Evolutionary conservation across 164 flowering plant genomes (phyloP), one percentile per base, ranked within the genome.

Genomic region (Magnolia sinica): DNA sequence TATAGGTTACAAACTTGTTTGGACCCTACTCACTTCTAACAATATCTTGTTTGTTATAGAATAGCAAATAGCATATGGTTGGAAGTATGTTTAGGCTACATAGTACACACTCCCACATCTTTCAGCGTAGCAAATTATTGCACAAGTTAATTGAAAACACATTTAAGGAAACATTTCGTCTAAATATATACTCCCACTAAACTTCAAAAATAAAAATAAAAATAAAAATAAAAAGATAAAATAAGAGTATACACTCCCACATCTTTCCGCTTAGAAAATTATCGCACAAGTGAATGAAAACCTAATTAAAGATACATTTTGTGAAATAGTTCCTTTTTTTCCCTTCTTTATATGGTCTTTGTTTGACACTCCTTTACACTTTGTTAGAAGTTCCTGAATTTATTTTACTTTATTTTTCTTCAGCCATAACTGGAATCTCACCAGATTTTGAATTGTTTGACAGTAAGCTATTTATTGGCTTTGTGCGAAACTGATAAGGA

Each of bases 401-500:
- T 68, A 11, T 29, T 68, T 68, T 16, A 11, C 16, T 29, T 10
- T 68, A 14, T 68, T 68, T 11, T 14, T 29, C 50, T 11, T 68
- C 19, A 5, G 31, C 31, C 10, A 66, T 13, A 66, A 27, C 45
- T 68, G 19, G 18, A 14, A 55, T 49, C 72, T 76, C 37, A 75
- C 31, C 3, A 61, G 19, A 74, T 77, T 64, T 10, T 68, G 70
- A n/a, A 51, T 19, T 13, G 73, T 82, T 73, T 80, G 81, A 84
- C 93, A 93, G 98, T 82, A 83, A 85, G 77, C 79, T 92, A 91
- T 80, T 82, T 95, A 85, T 64, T 88, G 69, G 99, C 98, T n/a
- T 82, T 93, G 50, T 89, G 92, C 74, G 96, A 89, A 82, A 82
- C 84, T 80, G 91, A 87, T 79, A 86, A 84, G 78, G 73, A 81